Base-by-base conservation (phyloP, 176 grass and related monocot genomes). In the Juncus inflexus region DNA sequence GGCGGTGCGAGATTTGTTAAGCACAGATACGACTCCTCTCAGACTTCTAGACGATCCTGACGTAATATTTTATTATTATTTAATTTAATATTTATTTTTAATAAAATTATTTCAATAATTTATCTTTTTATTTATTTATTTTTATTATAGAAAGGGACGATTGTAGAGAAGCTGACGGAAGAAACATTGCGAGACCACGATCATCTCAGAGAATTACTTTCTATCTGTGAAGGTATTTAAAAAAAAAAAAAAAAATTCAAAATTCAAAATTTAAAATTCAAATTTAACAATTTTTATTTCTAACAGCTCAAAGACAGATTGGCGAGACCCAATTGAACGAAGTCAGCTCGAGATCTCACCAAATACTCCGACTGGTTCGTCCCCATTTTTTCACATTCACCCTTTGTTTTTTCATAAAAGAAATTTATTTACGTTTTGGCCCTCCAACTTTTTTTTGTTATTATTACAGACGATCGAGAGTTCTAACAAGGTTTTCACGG, bases 21-120 rank as follows among this genome's bases (percentile, higher is more conserved):
- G 67, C 64, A 9, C 65, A 9, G 87, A 97, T 37, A 28, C 74
- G 7, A 50, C 75, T 43, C 87, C 72, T 43, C 77, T 97, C 12
- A 76, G 92, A 77, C 80, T 89, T 50, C 92, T 97, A 47, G 92
- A 97, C 74, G 92, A 97, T 62, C 92, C 92, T 1, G 88, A 97
- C 82, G 94, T 97, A 61, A 54, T 15, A 35, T 49, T 7, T 35
- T 64, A 7, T 66, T 87, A 59, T 40, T 50, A 38, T 2, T 62
- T 42, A 69, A 15, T 42, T 9, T 12, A 15, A 50, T 12, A 69
- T 37, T 11, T 76, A 50, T 36, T 45, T 64, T 43, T 5, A 19
- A 35, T 36, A 15, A 69, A 55, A 66, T 38, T 45, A 12, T 35
- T 9, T 52, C 16, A 55, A 35, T 38, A 6, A 1, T 38, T 50